Evolutionary conservation across 495 filamentous ascomycete species (phyloP).

Genomic region (Penicillium ochrochloron): DNA sequence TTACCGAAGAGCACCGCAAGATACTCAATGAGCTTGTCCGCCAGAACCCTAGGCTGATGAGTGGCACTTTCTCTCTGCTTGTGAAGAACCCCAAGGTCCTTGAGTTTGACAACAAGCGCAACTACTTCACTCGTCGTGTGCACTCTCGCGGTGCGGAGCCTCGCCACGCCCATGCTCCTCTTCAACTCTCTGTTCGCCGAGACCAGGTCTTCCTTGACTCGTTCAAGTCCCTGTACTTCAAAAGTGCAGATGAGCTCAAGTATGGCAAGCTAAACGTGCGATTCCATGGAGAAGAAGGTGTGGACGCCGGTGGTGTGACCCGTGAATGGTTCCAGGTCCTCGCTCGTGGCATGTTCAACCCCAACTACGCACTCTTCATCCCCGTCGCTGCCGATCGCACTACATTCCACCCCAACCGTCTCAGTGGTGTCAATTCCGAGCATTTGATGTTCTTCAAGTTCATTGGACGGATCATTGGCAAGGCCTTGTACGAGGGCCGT

Average conservation of each 20-base stretch:
- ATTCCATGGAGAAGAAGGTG: constrained; percentile 96
- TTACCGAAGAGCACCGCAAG: constrained; percentile 97
- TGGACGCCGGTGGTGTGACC: constrained; percentile 97
- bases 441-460: constrained; percentile 99
- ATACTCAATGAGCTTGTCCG: constrained; percentile 98
- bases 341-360: constrained; percentile 97
- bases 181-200: constrained; percentile 88
- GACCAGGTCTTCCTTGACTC: constrained; percentile 98
- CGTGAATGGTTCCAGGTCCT: constrained; percentile 99
- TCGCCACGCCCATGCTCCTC: constrained; percentile 69
- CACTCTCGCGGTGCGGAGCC: constrained; percentile 73
- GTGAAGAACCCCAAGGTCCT: constrained; percentile 99
- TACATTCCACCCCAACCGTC: constrained; percentile 96
- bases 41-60: constrained; percentile 97
- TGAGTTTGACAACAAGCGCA: constrained; percentile 99
- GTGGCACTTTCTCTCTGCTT: constrained; percentile 90
- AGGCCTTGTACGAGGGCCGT: constrained; percentile 94
- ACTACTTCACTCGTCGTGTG: constrained; percentile 94
- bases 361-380: constrained; percentile 94
- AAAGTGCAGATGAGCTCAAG: constrained; percentile 93
- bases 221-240: constrained; percentile 95
- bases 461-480: constrained; percentile 97
- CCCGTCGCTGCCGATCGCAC: constrained; percentile 98
- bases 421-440: constrained; percentile 91
- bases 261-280: constrained; percentile 97